phyloP scores from a whole-genome alignment of 1,284 basidiomycete genomes.

The Athelia sp. region DNA sequence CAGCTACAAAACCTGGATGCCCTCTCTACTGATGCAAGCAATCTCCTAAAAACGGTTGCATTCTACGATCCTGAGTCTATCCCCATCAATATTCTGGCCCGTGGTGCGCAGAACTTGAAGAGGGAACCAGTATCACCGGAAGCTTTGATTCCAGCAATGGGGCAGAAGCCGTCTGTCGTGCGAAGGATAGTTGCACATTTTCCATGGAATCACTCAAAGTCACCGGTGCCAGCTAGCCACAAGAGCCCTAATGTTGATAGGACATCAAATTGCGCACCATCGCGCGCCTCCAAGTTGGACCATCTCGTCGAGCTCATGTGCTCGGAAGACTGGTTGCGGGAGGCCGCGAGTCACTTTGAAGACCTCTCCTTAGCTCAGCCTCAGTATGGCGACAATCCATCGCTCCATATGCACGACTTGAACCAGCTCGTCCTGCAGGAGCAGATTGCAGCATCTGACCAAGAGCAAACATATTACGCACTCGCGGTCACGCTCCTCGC shows the following conservation, averaged over 20 bases:
- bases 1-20: neutral
- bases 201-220: too few relatives aligned
- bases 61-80: neutral
- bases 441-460: neutral
- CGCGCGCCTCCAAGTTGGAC: neutral
- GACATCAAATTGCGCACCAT: too few relatives aligned
- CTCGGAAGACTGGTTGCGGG: neutral
- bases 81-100: neutral
- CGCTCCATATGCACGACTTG: neutral
- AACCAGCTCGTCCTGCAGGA: neutral
- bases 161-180: too few relatives aligned
- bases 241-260: too few relatives aligned
- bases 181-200: too few relatives aligned
- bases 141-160: too few relatives aligned
- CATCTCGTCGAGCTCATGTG: neutral
- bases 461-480: neutral
- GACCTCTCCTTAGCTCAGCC: neutral
- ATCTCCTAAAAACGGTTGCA: neutral
- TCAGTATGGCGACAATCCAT: neutral
- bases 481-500: neutral
- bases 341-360: neutral
- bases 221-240: too few relatives aligned
- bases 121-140: too few relatives aligned
- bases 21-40: neutral
- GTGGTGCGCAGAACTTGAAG: neutral